A percentile compares a stretch with the other conserved stretches of the same genome.
phyloP scores from a whole-genome alignment of 441 rosid species.

The Cnidoscolus chayamansa region DNA sequence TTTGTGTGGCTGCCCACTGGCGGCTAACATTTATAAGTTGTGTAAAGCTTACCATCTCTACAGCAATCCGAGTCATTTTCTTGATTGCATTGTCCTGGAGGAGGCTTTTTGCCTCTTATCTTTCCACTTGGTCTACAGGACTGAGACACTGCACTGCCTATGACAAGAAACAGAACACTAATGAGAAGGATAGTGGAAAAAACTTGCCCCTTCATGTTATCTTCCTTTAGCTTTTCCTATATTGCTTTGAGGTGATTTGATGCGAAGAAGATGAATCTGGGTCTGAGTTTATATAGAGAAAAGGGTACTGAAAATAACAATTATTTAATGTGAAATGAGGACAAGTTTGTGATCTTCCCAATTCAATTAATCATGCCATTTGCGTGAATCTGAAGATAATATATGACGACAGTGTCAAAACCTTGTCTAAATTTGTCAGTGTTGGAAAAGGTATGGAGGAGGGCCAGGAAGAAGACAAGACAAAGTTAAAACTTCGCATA shows the following conservation, averaged over 20 bases:
- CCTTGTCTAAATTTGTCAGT: too few relatives aligned
- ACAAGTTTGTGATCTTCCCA: too few relatives aligned
- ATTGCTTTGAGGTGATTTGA: background rate
- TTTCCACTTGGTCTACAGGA: slow-evolving; percentile 1
- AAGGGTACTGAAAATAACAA: too few relatives aligned
- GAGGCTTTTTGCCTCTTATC: slow-evolving; percentile 1
- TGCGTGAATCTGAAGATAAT: too few relatives aligned
- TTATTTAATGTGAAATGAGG: too few relatives aligned
- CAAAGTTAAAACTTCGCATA: too few relatives aligned
- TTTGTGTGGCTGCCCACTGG: slow-evolving; percentile 2
- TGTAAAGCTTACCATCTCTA: background rate
- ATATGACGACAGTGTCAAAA: too few relatives aligned
- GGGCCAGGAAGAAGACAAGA: too few relatives aligned
- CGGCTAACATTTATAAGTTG: slow-evolving; percentile 13
- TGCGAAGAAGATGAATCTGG: background rate
- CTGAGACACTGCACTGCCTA: background rate
- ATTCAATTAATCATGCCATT: too few relatives aligned
- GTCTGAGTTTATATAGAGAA: too few relatives aligned
- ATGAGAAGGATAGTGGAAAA: background rate
- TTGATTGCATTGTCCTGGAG: slow-evolving; percentile 16
- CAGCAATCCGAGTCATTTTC: slow-evolving; percentile 18
- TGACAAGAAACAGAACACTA: background rate
- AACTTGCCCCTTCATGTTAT: background rate
- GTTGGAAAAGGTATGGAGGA: too few relatives aligned
- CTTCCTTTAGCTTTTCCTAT: too few relatives aligned